Base-by-base conservation (phyloP, 306 rosid genomes). In the Ormosia emarginata region DNA sequence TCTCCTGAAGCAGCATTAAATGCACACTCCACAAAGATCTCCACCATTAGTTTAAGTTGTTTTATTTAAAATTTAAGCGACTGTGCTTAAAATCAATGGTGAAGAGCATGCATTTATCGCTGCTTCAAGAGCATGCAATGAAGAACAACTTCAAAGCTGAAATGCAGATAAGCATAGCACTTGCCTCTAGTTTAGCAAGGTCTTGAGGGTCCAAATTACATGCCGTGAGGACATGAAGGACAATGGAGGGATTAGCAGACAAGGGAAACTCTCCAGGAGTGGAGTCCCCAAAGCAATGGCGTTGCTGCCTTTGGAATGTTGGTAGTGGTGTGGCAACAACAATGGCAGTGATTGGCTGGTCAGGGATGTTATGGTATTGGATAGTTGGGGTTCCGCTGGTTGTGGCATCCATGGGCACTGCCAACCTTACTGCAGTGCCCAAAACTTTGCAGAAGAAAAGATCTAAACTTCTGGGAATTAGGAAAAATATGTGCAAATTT, bases 361-460 rank as follows among this genome's bases (percentile, higher is more conserved):
- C 98, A 81, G 94, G 86, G 74, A 94, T 91, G 92, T 88, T 91
- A 89, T 86, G 94, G 88, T 87, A 93, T 87, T 94, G 95, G 58
- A 95, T 82, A 32, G 94, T 79, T 50, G 95, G 93, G 88, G 94
- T 92, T 86, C 97, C 94, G 78, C 98, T 89, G 2, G 98, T 88
- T 62, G 99, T 89, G 83, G 97, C 98, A 55, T 95, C 99, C 98
- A 95, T 95, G 93, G 97, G 98, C 98, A 93, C 97, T 93, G 97
- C 97, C 49, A 44, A 69, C 44, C 36, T 80, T 85, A 50, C 4
- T 40, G 93, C 98, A 95, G 98, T 90, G 93, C 92, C 95, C 94
- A 78, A 83, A 90, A 78, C 84, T 85, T 86, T 81, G 87, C 87
- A 76, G 86, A 75, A 63, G 85, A 79, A 77, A 81, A 81, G 82